A percentile compares a stretch with the other conserved stretches of the same genome.
Conservation (phyloP, 2,329 filamentous ascomycete genomes). For the Colletotrichum sp. region DNA sequence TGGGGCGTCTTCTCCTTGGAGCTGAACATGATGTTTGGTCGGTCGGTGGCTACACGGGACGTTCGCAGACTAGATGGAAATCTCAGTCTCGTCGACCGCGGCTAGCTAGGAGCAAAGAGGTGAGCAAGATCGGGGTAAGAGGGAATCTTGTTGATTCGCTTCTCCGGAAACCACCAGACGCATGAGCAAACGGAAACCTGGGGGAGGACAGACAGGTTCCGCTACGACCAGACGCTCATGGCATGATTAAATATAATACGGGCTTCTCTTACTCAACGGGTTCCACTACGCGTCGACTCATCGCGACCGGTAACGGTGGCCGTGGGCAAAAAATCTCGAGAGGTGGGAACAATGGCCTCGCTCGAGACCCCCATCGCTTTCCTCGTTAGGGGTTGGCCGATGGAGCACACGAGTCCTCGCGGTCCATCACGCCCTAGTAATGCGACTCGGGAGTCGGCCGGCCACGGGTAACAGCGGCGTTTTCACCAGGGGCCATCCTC, state of each 20-base stretch:
- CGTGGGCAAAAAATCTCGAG: slow-evolving; percentile 11
- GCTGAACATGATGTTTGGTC: slow-evolving; percentile 6
- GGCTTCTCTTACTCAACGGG: slow-evolving; percentile 11
- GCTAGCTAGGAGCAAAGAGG: background rate
- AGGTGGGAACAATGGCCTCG: slow-evolving; percentile 5
- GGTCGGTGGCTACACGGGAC: background rate
- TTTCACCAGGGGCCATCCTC: background rate
- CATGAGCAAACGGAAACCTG: slow-evolving; percentile 10
- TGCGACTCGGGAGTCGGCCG: slow-evolving; percentile 16
- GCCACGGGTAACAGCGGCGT: slow-evolving; percentile 11
- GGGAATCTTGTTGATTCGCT: slow-evolving; percentile 7
- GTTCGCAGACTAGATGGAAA: background rate
- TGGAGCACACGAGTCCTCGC: slow-evolving; percentile 7
- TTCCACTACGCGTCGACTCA: slow-evolving; percentile 19
- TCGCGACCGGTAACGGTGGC: slow-evolving; percentile 14
- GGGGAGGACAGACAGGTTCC: background rate
- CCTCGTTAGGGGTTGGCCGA: slow-evolving; percentile 11
- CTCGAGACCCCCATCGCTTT: slow-evolving; percentile 8
- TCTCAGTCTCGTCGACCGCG: slow-evolving; percentile 6
- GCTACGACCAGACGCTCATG: background rate
- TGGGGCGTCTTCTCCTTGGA: slow-evolving; percentile 18
- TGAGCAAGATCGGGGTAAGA: background rate
- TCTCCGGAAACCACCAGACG: slow-evolving; percentile 13
- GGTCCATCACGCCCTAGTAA: background rate
- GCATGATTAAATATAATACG: slow-evolving; percentile 17